Base-by-base conservation (phyloP, 2,329 filamentous ascomycete species). In the Penicillium sp. region DNA sequence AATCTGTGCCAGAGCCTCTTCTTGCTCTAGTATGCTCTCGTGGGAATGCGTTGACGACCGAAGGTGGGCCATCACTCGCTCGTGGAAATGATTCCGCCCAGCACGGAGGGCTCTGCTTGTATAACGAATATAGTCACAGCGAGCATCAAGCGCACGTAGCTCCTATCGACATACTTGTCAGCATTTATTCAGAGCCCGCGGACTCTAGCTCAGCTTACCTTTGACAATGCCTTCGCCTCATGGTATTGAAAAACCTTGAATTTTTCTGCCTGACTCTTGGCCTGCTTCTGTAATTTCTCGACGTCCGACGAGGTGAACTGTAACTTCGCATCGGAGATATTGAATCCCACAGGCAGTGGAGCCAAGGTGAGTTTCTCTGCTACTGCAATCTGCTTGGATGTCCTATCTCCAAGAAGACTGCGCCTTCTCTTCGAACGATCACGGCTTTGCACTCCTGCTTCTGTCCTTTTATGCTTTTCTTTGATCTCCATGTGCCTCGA, bases 41-140 rank as follows among this genome's bases (percentile, higher is more conserved):
- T 86, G 81, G 62, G 85, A 90, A 69, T 91, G 90, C 62, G 83
- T 86, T 5, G 83, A 82, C 30, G 86, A 87, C 51, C 87, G 86
- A 9, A 92, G 81, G 65, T 90, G 90, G 54, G 87, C 84, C 71
- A 90, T 89, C 73, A 92, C 90, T 46, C 89, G 83, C 7, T 82
- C 81, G 66, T 92, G 89, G 3, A 92, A 81, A 67, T 89, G 90
- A 62, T 88, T 87, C 26, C 89, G 85, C 1, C 88, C 88, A n/a
- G 85, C 81, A 14, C 88, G 83, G 16, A 93, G 81, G 5, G 87
- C 89, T 52, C 83, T 86, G 72, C 91, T 89, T 0, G 88, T 92
- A 60, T 84, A 87, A 47, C 88, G 85, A 49, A 92, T 83, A 66
- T 91, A 91, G 62, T 91, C 87, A 55, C 86, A 89, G 56, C 88